These are phyloP conservation scores for Trichoderma simmonsii DNA, from an alignment of 2,329 filamentous ascomycete genomes.

Conservation along the genomic window DNA sequence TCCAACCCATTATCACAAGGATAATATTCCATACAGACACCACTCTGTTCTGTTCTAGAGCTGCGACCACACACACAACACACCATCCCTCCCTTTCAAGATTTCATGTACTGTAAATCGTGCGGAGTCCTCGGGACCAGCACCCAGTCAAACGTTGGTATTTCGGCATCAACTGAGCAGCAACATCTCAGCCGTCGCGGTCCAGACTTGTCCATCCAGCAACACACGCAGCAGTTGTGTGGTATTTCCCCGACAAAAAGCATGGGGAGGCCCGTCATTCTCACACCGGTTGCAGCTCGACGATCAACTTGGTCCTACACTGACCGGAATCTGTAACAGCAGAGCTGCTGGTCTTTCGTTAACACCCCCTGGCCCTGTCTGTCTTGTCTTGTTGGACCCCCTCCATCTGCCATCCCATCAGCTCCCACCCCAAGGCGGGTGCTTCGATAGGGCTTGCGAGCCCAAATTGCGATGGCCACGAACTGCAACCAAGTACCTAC, in stretches of 20 bases:
- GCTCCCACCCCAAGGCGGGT: neutral
- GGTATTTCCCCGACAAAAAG: neutral
- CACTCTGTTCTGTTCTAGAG: neutral
- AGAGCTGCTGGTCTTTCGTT: neutral
- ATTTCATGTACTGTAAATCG: neutral
- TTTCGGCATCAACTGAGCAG: neutral
- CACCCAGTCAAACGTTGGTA: neutral
- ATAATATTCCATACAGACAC: neutral
- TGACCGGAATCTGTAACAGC: neutral
- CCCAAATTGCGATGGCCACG: neutral
- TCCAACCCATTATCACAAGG: neutral
- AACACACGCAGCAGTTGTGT: neutral
- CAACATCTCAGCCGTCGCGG: neutral
- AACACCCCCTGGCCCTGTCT: neutral
- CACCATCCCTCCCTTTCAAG: neutral
- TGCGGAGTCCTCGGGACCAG: slow-evolving; percentile 1
- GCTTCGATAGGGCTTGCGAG: neutral
- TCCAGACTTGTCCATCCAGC: neutral
- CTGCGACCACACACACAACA: neutral
- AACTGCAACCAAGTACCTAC: neutral
- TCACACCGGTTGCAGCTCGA: neutral
- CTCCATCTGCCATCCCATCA: neutral
- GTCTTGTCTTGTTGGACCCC: too few species aligned
- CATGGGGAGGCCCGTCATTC: neutral
- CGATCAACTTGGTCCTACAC: neutral